phyloP scores from a whole-genome alignment of 2,329 filamentous ascomycete genomes.

The Laburnicola sp. region DNA sequence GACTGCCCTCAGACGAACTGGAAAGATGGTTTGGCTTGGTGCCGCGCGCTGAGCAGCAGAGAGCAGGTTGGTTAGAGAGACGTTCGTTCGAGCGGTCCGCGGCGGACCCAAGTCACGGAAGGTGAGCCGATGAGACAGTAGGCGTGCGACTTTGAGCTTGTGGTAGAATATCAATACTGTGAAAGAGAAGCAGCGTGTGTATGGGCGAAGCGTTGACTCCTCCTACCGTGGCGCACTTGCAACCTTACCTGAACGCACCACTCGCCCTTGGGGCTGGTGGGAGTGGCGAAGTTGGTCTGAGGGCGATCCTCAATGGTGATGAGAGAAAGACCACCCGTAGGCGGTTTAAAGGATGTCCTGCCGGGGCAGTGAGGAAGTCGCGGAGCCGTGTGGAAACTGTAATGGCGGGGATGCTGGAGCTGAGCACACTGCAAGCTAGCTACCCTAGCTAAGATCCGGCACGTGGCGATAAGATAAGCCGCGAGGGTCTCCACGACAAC shows the following conservation, averaged over 20 bases:
- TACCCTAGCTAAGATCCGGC: slow-evolving; percentile 1
- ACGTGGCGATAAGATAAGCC: slow-evolving; percentile 21
- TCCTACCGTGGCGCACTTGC: slow-evolving; percentile 11
- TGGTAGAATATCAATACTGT: background rate
- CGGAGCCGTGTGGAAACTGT: background rate
- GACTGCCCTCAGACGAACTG: background rate
- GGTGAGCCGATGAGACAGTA: background rate
- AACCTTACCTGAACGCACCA: slow-evolving; percentile 8
- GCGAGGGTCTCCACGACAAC: background rate
- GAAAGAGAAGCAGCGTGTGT: background rate
- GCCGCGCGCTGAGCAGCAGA: background rate
- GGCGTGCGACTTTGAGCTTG: background rate
- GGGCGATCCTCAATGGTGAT: too few relatives aligned
- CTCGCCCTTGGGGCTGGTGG: too few relatives aligned
- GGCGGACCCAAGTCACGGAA: slow-evolving; percentile 6
- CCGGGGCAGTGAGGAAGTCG: background rate
- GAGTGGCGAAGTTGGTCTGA: too few relatives aligned
- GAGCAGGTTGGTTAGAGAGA: background rate
- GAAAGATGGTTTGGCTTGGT: background rate
- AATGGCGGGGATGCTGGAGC: slow-evolving; percentile 5
- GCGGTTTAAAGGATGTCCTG: too few relatives aligned
- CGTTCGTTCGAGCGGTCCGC: background rate
- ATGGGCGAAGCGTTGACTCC: background rate
- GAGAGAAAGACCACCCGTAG: too few relatives aligned
- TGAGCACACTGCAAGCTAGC: background rate